Evolutionary conservation across 768 basidiomycete genomes (phyloP).

Genomic region (Russula ochroleuca): DNA sequence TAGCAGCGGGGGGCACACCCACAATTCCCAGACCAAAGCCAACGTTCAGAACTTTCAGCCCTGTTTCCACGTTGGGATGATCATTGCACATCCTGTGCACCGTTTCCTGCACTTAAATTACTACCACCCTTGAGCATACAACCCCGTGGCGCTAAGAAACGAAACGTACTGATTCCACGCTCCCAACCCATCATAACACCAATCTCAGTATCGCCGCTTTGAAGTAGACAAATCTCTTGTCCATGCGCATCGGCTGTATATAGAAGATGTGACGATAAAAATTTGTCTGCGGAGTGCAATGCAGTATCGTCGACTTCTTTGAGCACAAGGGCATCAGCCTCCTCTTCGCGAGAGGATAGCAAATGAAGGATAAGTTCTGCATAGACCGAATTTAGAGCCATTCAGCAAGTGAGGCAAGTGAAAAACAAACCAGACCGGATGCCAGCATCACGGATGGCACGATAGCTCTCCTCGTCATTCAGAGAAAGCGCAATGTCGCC

Average conservation of each 20-base stretch:
- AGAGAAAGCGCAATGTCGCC: slow-evolving; percentile 87
- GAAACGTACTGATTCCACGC: slow-evolving; percentile 58
- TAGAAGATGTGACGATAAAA: slow-evolving; percentile 63
- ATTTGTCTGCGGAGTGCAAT: slow-evolving; percentile 59
- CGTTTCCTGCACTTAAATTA: slow-evolving; percentile 64
- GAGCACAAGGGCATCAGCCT: slow-evolving; percentile 40
- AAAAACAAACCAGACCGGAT: slow-evolving; percentile 70
- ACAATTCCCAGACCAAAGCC: slow-evolving; percentile 95
- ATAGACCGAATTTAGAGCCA: neutral
- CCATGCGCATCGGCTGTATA: slow-evolving; percentile 68
- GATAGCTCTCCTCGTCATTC: slow-evolving; percentile 73
- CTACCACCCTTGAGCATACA: slow-evolving; percentile 30
- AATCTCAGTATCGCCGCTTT: slow-evolving; percentile 64
- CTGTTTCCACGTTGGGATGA: slow-evolving; percentile 43
- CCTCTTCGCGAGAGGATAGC: slow-evolving; percentile 44
- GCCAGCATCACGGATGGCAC: slow-evolving; percentile 83
- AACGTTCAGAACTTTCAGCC: slow-evolving; percentile 75
- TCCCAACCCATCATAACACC: slow-evolving; percentile 99
- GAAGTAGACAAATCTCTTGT: slow-evolving; percentile 77
- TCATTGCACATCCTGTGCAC: slow-evolving; percentile 57
- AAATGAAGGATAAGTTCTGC: slow-evolving; percentile 68
- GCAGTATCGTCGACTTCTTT: slow-evolving; percentile 52
- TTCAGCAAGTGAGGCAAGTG: neutral
- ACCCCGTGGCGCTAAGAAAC: neutral
- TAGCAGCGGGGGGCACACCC: slow-evolving; percentile 31